Percentiles rank a stretch among this genome's conserved stretches.
phyloP scores from a whole-genome alignment of 495 filamentous ascomycete genomes.

The Bryoglossum gracile region DNA sequence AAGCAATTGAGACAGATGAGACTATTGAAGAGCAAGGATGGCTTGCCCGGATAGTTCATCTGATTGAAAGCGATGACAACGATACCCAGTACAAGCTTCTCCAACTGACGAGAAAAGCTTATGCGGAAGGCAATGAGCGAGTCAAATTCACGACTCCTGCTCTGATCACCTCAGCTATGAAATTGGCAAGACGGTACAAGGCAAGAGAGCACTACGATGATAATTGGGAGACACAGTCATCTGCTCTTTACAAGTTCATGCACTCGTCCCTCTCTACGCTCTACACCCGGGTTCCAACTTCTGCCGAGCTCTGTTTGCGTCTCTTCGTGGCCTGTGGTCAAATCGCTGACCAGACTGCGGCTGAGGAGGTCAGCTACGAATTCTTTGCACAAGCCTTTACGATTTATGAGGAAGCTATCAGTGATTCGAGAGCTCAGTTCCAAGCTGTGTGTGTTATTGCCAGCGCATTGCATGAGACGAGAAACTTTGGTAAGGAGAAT shows the following conservation, averaged over 20 bases:
- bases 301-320: conserved; percentile 79
- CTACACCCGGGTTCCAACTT: conserved; percentile 71
- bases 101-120: conserved; percentile 81
- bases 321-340: conserved; percentile 89
- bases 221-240: conserved; percentile 86
- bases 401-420: conserved; percentile 93
- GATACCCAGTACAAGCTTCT: conserved; percentile 93
- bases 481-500: conserved; percentile 90
- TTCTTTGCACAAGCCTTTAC: conserved; percentile 99
- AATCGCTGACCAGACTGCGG: conserved; percentile 83
- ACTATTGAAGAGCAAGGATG: conserved; percentile 97
- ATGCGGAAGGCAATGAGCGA: conserved; percentile 86
- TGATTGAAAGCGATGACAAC: conserved; percentile 76
- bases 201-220: conserved; percentile 88
- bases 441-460: conserved; percentile 95
- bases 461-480: conserved; percentile 74
- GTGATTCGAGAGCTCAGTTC: conserved; percentile 92
- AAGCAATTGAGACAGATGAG: conserved; percentile 76
- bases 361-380: conserved; percentile 94
- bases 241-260: conserved; percentile 89
- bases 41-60: conserved; percentile 84
- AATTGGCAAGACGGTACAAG: conserved; percentile 85
- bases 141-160: conserved; percentile 94
- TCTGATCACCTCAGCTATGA: conserved; percentile 81
- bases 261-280: conserved; percentile 81